Base-by-base conservation (phyloP, 192 early-diverging fungal genomes). In the Coemansia sp. region DNA sequence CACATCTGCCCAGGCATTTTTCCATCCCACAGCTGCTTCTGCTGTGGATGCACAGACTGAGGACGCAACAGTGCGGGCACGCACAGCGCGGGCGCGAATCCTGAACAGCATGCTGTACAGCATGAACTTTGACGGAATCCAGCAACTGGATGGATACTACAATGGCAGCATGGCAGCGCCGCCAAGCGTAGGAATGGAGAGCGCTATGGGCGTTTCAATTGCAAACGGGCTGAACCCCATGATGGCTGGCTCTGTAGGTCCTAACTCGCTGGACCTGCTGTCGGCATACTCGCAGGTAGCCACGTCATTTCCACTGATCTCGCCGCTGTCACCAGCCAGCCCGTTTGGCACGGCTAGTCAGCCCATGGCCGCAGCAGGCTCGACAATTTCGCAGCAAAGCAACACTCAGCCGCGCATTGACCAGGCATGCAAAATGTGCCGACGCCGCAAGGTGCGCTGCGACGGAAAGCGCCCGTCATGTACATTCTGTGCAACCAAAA, bases 341-440 rank as follows among this genome's bases (percentile, higher is more conserved):
- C 40, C 62, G 48, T 17, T 61, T 36, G 53, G 49, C 31, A 26
- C 24, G 34, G 11, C 23, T 14, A 54, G 52, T 15, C 52, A 54
- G 15, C 4, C 50, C 11, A 23, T 52, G 20, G 24, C 28, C 4
- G 44, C 42, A 15, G 38, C 17, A 14, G 21, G 15, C 34, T 31
- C 23, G 52, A 23, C 51, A 25, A 25, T 23, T 21, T 21, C 28
- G 24, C 53, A 66, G 49, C 37, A 18, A 7, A 53, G 48, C 34
- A 24, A 36, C 6, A n/a, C 59, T 3, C 55, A 63, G 15, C 54
- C 70, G 24, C 73, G 79, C 44, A 58, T 81, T 46, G 70, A 73
- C 57, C 79, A 72, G 63, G 82, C 82, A 18, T 83, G 82, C 64
- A 75, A 73, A 38, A 76, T 76, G 70, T 83, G 82, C 49, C 82